Percentiles rank a stretch among this genome's conserved stretches.
These are phyloP conservation scores for Plenodomus tracheiphilus DNA, from an alignment of 2,329 filamentous ascomycete species.

Conservation along the genomic window DNA sequence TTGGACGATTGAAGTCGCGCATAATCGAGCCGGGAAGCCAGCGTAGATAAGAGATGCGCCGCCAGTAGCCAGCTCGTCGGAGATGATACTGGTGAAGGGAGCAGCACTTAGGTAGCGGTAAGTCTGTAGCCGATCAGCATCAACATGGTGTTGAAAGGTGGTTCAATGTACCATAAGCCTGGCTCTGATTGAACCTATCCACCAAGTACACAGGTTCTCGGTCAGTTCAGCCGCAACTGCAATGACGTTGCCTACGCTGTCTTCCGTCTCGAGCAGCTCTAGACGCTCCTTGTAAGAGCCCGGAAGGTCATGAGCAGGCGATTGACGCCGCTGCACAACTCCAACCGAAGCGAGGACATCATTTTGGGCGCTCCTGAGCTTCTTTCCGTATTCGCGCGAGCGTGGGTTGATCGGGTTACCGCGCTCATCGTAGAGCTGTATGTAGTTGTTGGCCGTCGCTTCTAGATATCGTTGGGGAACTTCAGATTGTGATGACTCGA, in stretches of 20 bases:
- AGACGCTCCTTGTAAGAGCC: constrained; percentile 32
- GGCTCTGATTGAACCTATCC: constrained; percentile 37
- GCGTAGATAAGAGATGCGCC: constrained; percentile 30
- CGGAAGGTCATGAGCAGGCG: constrained; percentile 29
- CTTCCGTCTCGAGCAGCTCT: constrained; percentile 36
- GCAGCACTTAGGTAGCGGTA: constrained; percentile 29
- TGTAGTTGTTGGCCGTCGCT: constrained; percentile 29
- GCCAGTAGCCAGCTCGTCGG: constrained; percentile 22
- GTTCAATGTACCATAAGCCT: constrained; percentile 25
- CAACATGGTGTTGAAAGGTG: not conserved
- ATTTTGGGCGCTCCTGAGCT: constrained; percentile 51
- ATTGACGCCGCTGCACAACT: constrained; percentile 48
- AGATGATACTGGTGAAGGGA: constrained; percentile 30
- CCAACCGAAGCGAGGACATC: constrained; percentile 53
- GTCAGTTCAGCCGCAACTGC: constrained; percentile 27
- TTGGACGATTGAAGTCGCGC: constrained; percentile 26
- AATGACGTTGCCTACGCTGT: constrained; percentile 31
- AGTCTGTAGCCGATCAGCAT: constrained; percentile 18
- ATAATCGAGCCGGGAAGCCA: constrained; percentile 28
- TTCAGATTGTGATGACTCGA: constrained; percentile 27
- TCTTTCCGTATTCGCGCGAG: constrained; percentile 45
- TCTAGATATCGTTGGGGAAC: constrained; percentile 27
- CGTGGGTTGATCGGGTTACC: constrained; percentile 50
- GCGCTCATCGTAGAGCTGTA: constrained; percentile 50
- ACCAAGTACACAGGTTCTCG: constrained; percentile 40